Percentiles rank a stretch among this genome's conserved stretches.
Conservation (phyloP, 2,329 filamentous ascomycete genomes). For the Zymoseptoria ardabiliae region DNA sequence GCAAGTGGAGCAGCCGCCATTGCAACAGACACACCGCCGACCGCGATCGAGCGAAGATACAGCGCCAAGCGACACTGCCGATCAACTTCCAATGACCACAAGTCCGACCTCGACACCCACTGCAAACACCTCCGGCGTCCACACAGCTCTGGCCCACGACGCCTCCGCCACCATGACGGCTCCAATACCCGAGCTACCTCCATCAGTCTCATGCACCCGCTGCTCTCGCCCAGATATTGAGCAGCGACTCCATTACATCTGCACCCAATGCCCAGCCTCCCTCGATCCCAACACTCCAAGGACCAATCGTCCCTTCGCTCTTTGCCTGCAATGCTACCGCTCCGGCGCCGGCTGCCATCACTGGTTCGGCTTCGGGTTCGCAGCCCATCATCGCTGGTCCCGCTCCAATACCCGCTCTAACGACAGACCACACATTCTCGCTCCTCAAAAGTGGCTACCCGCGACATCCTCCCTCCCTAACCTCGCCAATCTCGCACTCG, state of each 20-base stretch:
- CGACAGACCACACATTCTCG: conserved; percentile 48
- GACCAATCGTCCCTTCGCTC: conserved; percentile 50
- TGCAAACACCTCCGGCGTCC: background rate
- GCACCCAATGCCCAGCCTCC: conserved; percentile 60
- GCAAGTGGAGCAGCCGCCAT: background rate
- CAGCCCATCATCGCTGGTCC: conserved; percentile 48
- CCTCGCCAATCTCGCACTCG: background rate
- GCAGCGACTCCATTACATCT: conserved; percentile 81
- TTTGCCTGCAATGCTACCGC: conserved; percentile 78
- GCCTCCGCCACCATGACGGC: too few relatives aligned
- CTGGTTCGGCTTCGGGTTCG: conserved; percentile 81
- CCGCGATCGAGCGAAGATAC: background rate
- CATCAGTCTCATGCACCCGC: conserved; percentile 66
- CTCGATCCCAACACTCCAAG: conserved; percentile 23
- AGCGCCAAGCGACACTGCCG: background rate
- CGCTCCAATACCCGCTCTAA: conserved; percentile 32
- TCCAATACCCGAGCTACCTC: conserved; percentile 1
- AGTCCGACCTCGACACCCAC: background rate
- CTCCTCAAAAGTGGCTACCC: conserved; percentile 38
- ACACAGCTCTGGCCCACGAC: background rate
- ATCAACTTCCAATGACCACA: background rate
- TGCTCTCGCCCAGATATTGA: conserved; percentile 70
- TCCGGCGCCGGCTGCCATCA: conserved; percentile 67
- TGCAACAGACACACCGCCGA: conserved; percentile 1
- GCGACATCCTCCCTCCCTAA: conserved; percentile 48